phyloP scores from a whole-genome alignment of 2,329 filamentous ascomycete species.

The Fonsecaea nubica region DNA sequence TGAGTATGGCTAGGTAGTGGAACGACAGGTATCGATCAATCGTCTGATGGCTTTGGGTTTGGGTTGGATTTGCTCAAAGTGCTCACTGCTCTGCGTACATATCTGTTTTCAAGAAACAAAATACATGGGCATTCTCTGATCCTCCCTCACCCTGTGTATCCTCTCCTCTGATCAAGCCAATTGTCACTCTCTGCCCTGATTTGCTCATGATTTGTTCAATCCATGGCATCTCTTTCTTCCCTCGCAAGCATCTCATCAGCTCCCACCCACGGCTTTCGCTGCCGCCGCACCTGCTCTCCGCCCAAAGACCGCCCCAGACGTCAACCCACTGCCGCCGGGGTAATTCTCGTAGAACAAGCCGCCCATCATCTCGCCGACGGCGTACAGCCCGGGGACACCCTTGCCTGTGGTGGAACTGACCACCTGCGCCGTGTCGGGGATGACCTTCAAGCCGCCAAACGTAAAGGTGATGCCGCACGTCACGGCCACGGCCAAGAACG shows the following conservation, averaged over 20 bases:
- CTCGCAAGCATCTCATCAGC: background rate
- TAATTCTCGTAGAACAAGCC: slow-evolving; percentile 70
- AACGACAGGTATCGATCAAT: no score
- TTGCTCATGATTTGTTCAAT: no score
- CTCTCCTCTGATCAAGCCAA: no score
- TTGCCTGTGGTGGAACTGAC: slow-evolving; percentile 54
- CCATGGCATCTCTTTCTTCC: no score
- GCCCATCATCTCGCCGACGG: slow-evolving; percentile 70
- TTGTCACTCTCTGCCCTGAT: no score
- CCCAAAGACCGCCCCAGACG: slow-evolving; percentile 63
- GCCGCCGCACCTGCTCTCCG: slow-evolving; percentile 52
- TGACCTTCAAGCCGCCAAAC: slow-evolving; percentile 67
- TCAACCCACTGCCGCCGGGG: slow-evolving; percentile 68
- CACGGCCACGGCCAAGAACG: slow-evolving; percentile 69
- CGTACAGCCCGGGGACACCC: slow-evolving; percentile 64
- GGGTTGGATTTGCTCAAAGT: no score
- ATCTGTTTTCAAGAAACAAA: no score
- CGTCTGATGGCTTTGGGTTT: no score
- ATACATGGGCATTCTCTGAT: no score
- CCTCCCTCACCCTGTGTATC: no score
- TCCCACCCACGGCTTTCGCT: slow-evolving; percentile 12
- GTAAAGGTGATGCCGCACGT: slow-evolving; percentile 72
- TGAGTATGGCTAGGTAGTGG: no score
- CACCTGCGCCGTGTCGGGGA: slow-evolving; percentile 61
- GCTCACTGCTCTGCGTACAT: no score